These are phyloP conservation scores for Nadsonia starkeyi-henricii DNA, from an alignment of 1,139 yeast genomes.

Conservation along the genomic window DNA sequence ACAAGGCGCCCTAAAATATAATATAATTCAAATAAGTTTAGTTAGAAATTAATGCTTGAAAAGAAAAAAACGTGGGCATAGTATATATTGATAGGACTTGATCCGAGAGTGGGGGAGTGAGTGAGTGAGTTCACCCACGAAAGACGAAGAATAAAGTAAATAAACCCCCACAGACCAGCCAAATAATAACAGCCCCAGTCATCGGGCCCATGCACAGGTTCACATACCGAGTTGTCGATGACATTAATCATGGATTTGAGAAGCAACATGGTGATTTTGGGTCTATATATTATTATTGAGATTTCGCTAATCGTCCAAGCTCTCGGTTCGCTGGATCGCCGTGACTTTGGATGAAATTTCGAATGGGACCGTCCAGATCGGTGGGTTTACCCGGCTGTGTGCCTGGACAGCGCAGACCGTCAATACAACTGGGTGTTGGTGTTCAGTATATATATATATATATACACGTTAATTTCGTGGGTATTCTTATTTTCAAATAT, in stretches of 20 bases:
- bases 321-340: background rate
- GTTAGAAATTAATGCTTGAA: too few species aligned
- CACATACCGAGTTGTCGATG: constrained; percentile 61
- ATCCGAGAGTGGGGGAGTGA: too few species aligned
- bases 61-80: constrained; percentile 3
- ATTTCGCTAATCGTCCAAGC: too few species aligned
- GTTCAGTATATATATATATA: too few species aligned
- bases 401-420: too few species aligned
- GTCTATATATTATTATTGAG: too few species aligned
- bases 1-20: constrained; percentile 51
- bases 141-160: background rate
- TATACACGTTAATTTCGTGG: background rate
- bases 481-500: background rate
- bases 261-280: constrained; percentile 46
- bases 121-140: too few species aligned
- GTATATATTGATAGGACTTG: too few species aligned
- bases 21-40: too few species aligned
- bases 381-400: background rate
- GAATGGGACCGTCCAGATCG: background rate
- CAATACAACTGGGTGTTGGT: too few species aligned
- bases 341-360: background rate
- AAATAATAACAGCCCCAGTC: too few species aligned
- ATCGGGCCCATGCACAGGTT: too few species aligned
- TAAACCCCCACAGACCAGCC: background rate
- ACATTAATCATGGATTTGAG: constrained; percentile 80